Percentiles rank a stretch among this genome's conserved stretches.
phyloP scores from a whole-genome alignment of 2,329 filamentous ascomycete genomes.

The Exophiala bonariae region DNA sequence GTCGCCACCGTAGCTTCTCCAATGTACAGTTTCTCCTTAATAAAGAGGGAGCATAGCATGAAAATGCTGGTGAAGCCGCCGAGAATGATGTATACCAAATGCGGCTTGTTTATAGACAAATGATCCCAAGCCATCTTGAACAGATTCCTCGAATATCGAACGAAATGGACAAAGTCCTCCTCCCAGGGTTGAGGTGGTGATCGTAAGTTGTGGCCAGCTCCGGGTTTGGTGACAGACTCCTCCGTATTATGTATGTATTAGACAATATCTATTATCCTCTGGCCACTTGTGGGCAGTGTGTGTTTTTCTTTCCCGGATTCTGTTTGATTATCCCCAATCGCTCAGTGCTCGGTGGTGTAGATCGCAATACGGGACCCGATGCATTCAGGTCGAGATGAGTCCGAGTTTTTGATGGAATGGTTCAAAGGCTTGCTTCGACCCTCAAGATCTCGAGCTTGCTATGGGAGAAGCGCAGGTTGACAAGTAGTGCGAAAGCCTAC shows the following conservation, averaged over 20 bases:
- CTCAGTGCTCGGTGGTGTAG: conserved; percentile 20
- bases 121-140: conserved; percentile 52
- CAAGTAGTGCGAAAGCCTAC: background rate
- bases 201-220: conserved; percentile 5
- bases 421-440: too few species aligned
- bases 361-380: conserved; percentile 18
- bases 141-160: background rate
- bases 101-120: conserved; percentile 77
- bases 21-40: conserved; percentile 98
- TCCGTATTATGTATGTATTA: conserved; percentile 4
- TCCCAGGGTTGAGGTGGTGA: background rate
- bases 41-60: conserved; percentile 96
- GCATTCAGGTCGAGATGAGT: conserved; percentile 21
- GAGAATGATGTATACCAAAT: conserved; percentile 97
- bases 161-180: conserved; percentile 6
- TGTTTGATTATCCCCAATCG: conserved; percentile 23
- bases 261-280: background rate
- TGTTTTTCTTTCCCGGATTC: background rate
- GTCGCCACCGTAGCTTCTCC: conserved; percentile 93
- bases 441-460: too few species aligned
- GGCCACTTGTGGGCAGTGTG: conserved; percentile 2
- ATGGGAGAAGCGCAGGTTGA: too few species aligned
- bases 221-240: conserved; percentile 22
- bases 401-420: background rate
- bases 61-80: conserved; percentile 97